Evolutionary conservation across 192 early-diverging fungal genomes (phyloP).

Genomic region (Umbelopsis ramanniana): DNA sequence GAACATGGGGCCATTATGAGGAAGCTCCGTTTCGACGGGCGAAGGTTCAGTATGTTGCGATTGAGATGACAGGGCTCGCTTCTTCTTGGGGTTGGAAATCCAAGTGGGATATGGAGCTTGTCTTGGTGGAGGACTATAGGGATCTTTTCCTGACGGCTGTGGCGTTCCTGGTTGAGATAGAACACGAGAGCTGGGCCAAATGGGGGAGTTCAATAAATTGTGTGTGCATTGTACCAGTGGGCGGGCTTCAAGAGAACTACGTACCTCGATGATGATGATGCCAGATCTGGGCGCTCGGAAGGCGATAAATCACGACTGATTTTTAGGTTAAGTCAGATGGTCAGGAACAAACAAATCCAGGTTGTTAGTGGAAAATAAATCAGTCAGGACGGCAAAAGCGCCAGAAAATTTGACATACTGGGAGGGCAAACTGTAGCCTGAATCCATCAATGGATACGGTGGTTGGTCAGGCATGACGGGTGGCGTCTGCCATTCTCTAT

Average conservation of each 20-base stretch:
- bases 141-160: conserved; percentile 23
- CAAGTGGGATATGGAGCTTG: not conserved
- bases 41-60: not conserved
- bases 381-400: not conserved
- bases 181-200: conserved; percentile 6
- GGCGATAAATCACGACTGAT: conserved; percentile 22
- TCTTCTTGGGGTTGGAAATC: conserved; percentile 12
- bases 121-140: conserved; percentile 17
- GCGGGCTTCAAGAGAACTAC: not conserved
- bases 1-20: conserved; percentile 27
- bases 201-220: not conserved
- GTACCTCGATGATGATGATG: conserved; percentile 20
- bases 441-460: conserved; percentile 18
- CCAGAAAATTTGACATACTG: conserved; percentile 14
- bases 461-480: conserved; percentile 14
- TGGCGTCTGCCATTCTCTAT: conserved; percentile 20
- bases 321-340: conserved; percentile 4
- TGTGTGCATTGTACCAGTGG: too few species aligned
- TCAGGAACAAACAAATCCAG: conserved; percentile 18
- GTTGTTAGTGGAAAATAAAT: not conserved
- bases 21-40: not conserved
- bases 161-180: conserved; percentile 36
- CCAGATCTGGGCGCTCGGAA: conserved; percentile 18
- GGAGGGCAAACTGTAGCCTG: conserved; percentile 16
- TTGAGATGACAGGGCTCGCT: not conserved